Base-by-base conservation (phyloP, 306 rosid species). In the Citrullus amarus region DNA sequence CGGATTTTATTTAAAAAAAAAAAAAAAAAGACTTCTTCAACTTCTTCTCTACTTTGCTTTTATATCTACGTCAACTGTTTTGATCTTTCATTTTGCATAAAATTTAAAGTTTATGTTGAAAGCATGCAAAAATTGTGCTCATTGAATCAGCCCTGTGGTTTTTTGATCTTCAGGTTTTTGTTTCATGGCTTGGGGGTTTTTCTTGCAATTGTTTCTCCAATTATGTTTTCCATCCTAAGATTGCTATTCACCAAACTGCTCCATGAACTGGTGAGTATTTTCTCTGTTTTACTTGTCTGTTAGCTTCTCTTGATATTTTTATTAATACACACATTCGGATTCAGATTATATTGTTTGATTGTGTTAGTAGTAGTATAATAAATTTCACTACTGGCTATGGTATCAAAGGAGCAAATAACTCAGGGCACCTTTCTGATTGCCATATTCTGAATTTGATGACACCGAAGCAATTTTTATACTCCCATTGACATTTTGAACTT, bases 261-360 rank as follows among this genome's bases (percentile, higher is more conserved):
- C 98, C 44, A 96, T 96, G 99, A 85, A 90, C 86, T 96, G 99
- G 98, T 96, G 88, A 71, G 92, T 80, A 75, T 86, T 72, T 63
- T 78, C 46, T 61, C 58, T 61, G 44, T 81, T 68, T 46, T 41
- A 22, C 25, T 22, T 56, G 15, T 11, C 81, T 20, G 17, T 30
- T 50, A 73, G 60, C 28, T 51, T 8, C 25, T 73, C 8, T 73
- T 63, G 39, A 4, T 25, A 17, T 28, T 56, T 73, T 30, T 73
- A 59, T 48, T 38, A 38, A 30, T 34, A 36, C 8, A 36, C 9
- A 13, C n/a, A 44, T 46, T 12, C 8, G 8, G 38, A 70, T 46
- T 20, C 34, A 46, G 7, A 70, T 70, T 43, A 57, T 65, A 39
- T 28, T 54, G 79, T 57, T 25, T n/a, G 36, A 58, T 76, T 20